Conservation (phyloP, 2,329 filamentous ascomycete genomes). For the Apiospora kogelbergensis region DNA sequence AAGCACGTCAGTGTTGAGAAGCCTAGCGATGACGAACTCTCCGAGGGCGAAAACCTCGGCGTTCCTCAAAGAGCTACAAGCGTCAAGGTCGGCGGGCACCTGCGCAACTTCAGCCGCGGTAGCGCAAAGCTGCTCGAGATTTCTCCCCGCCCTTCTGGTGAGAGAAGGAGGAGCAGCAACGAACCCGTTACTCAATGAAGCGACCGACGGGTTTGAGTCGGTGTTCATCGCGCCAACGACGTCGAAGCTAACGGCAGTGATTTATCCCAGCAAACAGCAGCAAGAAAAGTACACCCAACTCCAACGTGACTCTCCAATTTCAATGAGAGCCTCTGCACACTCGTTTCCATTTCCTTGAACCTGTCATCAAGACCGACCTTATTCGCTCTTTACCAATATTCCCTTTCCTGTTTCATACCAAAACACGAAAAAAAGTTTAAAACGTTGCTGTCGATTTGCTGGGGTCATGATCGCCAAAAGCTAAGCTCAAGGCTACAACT, state of each 20-base stretch:
- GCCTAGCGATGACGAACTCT: constrained; percentile 28
- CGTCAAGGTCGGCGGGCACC: constrained; percentile 66
- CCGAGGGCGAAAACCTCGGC: constrained; percentile 28
- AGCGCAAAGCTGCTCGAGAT: constrained; percentile 75
- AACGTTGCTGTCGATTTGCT: constrained; percentile 4
- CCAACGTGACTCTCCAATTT: background rate
- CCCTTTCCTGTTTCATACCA: constrained; percentile 2
- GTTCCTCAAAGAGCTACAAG: constrained; percentile 66
- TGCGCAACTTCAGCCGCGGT: constrained; percentile 72
- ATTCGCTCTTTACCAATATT: background rate
- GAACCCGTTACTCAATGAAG: constrained; percentile 28
- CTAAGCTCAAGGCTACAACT: background rate
- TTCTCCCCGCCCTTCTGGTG: constrained; percentile 53
- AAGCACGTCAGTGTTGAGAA: constrained; percentile 30
- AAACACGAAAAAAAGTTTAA: background rate
- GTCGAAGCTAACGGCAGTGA: background rate
- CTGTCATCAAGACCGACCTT: constrained; percentile 1
- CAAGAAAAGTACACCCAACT: background rate
- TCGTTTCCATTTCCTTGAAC: background rate
- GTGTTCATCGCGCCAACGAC: background rate
- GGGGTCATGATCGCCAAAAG: background rate
- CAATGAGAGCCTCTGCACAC: background rate
- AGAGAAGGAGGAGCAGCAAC: constrained; percentile 41
- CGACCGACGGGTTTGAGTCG: background rate
- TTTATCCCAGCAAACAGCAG: constrained; percentile 5